Evolutionary conservation across 495 filamentous ascomycete genomes (phyloP).

Genomic region (Xylaria venustula): DNA sequence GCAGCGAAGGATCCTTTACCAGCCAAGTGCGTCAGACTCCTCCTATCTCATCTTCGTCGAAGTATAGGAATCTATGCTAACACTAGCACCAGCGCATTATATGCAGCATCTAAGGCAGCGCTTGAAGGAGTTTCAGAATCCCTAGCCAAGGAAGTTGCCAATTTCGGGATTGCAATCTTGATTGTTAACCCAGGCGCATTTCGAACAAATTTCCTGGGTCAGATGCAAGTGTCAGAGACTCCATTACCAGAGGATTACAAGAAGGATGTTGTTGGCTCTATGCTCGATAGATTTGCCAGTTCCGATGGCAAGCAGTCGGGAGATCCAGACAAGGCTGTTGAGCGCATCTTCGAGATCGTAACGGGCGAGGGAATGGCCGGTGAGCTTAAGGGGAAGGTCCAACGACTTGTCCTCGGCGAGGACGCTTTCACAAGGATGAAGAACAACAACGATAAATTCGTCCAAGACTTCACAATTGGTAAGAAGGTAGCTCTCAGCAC

Average conservation of each 20-base stretch:
- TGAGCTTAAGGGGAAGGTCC: slow-evolving; percentile 22
- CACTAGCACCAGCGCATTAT: slow-evolving; percentile 22
- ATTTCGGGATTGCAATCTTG: slow-evolving; percentile 36
- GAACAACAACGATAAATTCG: slow-evolving; percentile 13
- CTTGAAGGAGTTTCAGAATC: slow-evolving; percentile 35
- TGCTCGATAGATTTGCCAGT: slow-evolving; percentile 6
- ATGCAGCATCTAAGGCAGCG: slow-evolving; percentile 45
- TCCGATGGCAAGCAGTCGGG: slow-evolving; percentile 35
- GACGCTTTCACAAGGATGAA: slow-evolving; percentile 19
- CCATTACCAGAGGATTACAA: slow-evolving; percentile 23
- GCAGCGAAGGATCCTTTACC: slow-evolving; percentile 44
- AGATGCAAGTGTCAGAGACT: slow-evolving; percentile 8
- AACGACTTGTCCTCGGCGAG: slow-evolving; percentile 15
- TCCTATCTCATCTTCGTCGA: not conserved
- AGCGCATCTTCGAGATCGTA: slow-evolving; percentile 39
- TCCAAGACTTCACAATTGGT: slow-evolving; percentile 14
- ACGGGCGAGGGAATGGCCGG: slow-evolving; percentile 29
- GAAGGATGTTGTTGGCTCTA: slow-evolving; percentile 16
- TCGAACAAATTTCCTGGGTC: slow-evolving; percentile 30
- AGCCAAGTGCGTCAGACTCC: not conserved
- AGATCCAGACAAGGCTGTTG: slow-evolving; percentile 40
- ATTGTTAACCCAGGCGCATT: slow-evolving; percentile 45
- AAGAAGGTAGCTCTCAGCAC: slow-evolving; percentile 21
- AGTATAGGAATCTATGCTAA: not conserved
- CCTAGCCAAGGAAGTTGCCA: slow-evolving; percentile 39